Evolutionary conservation across 257 asterid species (phyloP).

Genomic region (Fraxinus americana): DNA sequence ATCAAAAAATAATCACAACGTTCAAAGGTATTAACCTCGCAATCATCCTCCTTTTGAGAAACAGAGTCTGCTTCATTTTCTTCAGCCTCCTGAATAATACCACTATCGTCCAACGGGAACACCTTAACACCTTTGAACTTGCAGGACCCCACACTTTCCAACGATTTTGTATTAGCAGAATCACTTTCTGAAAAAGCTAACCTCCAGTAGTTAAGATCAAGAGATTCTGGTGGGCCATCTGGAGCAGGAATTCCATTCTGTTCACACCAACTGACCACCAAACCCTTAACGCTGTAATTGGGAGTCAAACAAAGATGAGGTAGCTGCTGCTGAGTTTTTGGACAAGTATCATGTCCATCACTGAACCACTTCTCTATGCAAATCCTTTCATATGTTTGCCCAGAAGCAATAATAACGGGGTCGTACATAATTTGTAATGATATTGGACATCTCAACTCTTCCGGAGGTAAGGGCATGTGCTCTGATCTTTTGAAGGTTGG

Average conservation of each 20-base stretch:
- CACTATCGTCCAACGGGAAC: slow-evolving; percentile 84
- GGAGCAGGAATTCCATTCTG: slow-evolving; percentile 78
- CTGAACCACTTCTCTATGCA: slow-evolving; percentile 97
- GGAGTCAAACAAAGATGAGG: slow-evolving; percentile 90
- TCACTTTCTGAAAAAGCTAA: slow-evolving; percentile 83
- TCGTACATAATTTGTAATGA: slow-evolving; percentile 94
- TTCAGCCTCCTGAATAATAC: slow-evolving; percentile 75
- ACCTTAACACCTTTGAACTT: slow-evolving; percentile 80
- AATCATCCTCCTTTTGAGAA: slow-evolving; percentile 50
- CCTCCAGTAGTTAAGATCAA: slow-evolving; percentile 97
- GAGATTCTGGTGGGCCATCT: slow-evolving; percentile 96
- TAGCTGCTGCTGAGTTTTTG: slow-evolving; percentile 97
- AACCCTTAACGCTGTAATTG: slow-evolving; percentile 93
- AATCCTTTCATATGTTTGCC: slow-evolving; percentile 95
- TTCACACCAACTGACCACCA: slow-evolving; percentile 97
- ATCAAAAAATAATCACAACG: slow-evolving; percentile 57
- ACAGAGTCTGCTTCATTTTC: slow-evolving; percentile 66
- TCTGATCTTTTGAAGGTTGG: slow-evolving; percentile 78
- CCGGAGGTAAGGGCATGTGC: slow-evolving; percentile 85
- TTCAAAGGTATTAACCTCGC: slow-evolving; percentile 47
- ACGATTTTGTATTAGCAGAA: slow-evolving; percentile 60
- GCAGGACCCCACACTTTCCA: slow-evolving; percentile 58
- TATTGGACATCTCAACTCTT: slow-evolving; percentile 93
- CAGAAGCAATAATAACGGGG: slow-evolving; percentile 96
- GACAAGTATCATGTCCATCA: slow-evolving; percentile 94